phyloP scores from a whole-genome alignment of 1,139 yeast species.

The Ogataea hybrid region DNA sequence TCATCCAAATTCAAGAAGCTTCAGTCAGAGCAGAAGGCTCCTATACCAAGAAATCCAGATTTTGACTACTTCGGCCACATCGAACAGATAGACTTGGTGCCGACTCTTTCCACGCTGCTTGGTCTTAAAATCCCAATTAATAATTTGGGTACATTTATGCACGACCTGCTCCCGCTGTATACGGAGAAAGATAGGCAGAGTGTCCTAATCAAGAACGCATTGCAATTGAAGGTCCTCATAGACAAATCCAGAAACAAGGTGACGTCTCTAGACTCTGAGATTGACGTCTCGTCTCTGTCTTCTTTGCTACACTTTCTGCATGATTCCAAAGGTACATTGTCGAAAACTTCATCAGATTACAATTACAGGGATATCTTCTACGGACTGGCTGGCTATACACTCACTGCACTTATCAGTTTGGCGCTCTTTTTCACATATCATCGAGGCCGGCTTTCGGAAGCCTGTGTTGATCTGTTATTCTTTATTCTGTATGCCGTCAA shows the following conservation, averaged over 20 bases:
- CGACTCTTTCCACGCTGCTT: conserved; percentile 71
- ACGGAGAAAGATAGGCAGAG: conserved; percentile 35
- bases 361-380: conserved; percentile 47
- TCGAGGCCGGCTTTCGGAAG: conserved; percentile 22
- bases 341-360: conserved; percentile 74
- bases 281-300: conserved; percentile 24
- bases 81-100: conserved; percentile 86
- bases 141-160: conserved; percentile 71
- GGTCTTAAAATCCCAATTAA: conserved; percentile 86
- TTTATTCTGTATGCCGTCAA: conserved; percentile 50
- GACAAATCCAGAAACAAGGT: conserved; percentile 26
- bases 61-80: conserved; percentile 53
- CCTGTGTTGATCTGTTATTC: conserved; percentile 32
- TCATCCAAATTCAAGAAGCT: conserved; percentile 53
- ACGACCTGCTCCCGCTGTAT: conserved; percentile 53
- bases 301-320: conserved; percentile 41
- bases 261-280: conserved; percentile 16
- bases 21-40: conserved; percentile 26
- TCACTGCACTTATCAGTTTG: conserved; percentile 32
- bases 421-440: conserved; percentile 19
- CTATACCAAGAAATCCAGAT: conserved; percentile 44
- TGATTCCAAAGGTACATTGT: conserved; percentile 52
- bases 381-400: conserved; percentile 43
- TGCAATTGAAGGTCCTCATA: conserved; percentile 48
- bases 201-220: conserved; percentile 56